Evolutionary conservation across 495 filamentous ascomycete species (phyloP).

Genomic region (Xylaria intraflava): DNA sequence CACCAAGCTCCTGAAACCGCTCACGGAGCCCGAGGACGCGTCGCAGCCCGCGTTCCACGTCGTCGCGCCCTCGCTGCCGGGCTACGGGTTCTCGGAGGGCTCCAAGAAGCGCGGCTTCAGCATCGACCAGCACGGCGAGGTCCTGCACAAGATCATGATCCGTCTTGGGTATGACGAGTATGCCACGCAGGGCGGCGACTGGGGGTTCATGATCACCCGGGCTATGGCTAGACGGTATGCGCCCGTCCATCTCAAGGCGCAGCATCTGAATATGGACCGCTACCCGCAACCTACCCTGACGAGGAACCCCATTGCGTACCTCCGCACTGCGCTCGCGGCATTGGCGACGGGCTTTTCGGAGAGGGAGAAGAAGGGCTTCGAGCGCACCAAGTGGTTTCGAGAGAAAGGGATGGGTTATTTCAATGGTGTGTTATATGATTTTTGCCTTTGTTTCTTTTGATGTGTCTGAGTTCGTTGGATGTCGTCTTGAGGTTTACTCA

Average conservation of each 20-base stretch:
- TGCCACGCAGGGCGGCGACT: constrained; percentile 59
- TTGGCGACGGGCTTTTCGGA: constrained; percentile 7
- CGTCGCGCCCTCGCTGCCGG: constrained; percentile 55
- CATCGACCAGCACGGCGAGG: constrained; percentile 49
- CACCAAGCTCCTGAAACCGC: constrained; percentile 48
- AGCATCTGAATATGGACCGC: constrained; percentile 5
- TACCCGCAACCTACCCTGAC: constrained; percentile 5
- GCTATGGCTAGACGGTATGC: constrained; percentile 39
- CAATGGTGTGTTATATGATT: neutral
- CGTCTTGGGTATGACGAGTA: constrained; percentile 55
- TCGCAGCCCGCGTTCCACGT: constrained; percentile 50
- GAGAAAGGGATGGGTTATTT: constrained; percentile 45
- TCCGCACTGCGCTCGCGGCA: constrained; percentile 2
- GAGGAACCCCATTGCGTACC: neutral
- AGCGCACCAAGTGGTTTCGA: constrained; percentile 39
- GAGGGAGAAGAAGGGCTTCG: constrained; percentile 19
- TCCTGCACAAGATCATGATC: constrained; percentile 54
- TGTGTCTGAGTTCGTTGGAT: neutral
- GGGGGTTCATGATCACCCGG: constrained; percentile 54
- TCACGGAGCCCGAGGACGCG: constrained; percentile 30
- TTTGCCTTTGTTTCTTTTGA: neutral
- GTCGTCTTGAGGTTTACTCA: no score
- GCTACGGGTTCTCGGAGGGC: constrained; percentile 54
- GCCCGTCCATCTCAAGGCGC: constrained; percentile 10
- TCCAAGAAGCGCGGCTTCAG: constrained; percentile 45